Base-by-base conservation (phyloP, 1,284 basidiomycete genomes). In the Mycosarcoma maydis region DNA sequence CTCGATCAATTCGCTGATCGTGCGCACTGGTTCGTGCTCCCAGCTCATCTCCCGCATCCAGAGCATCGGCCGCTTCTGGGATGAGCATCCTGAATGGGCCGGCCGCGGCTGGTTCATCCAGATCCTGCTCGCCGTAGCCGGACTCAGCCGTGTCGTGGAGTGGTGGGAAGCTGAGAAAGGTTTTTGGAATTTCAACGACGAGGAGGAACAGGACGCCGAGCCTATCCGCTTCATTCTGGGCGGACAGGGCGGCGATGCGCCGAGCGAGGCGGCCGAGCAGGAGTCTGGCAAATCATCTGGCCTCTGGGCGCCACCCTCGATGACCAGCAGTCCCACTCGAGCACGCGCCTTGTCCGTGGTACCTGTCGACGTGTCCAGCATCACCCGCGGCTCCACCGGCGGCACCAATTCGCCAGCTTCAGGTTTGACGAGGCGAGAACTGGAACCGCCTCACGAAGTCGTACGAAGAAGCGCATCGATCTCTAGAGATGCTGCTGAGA, bases 161-260 rank as follows among this genome's bases (percentile, higher is more conserved):
- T 99, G 96, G 96, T 99, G 95, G 95, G 93, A 97, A 42, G 95
- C 95, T n/a, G 96, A 98, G 84, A 95, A 95, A 80, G 92, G 94
- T 67, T 98, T 98, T 83, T 99, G 96, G 96, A 97, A 97, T 78
- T 98, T 98, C 79, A 91, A 94, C 80, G 93, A 95, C 60, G 92
- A 94, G 29, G 91, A 93, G 50, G 83, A 83, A 36, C 67, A 73
- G 43, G 84, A 86, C 58, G 68, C 61, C 7, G 89, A 78, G 48
- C 72, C 76, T 10, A 69, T 76, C 30, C 55, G 62, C 39, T 77
- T 77, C 66, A 66, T 69, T 23, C 56, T 76, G 8, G 61, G 73
- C 29, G 64, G 47, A 10, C 57, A 61, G 5, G 33, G 51, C 16
- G 60, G 45, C 34, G 61, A 69, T 0, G 46, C 34, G 19, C 22